These are phyloP conservation scores for Carex cristatella DNA, from an alignment of 176 grass and related monocot genomes.

Conservation along the genomic window DNA sequence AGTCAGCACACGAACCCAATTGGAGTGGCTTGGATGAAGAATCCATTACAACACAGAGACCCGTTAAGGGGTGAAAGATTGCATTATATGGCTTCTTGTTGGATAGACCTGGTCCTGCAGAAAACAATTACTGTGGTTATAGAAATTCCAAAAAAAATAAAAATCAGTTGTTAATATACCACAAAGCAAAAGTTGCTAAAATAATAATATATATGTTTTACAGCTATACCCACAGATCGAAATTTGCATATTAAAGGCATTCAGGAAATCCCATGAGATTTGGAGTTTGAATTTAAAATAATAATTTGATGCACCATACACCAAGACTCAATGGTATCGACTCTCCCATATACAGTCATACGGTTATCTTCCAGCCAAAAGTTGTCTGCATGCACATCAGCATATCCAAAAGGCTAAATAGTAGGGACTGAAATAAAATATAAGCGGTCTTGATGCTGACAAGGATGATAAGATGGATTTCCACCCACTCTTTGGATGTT, in stretches of 20 bases:
- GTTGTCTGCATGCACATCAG: neutral
- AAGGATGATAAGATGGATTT: neutral
- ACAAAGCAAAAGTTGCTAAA: neutral
- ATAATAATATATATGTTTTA: neutral
- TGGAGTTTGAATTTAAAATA: neutral
- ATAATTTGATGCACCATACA: neutral
- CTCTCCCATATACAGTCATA: too few species aligned
- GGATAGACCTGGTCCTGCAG: conserved; percentile 66
- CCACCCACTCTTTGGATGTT: neutral
- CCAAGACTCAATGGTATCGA: neutral
- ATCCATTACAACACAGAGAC: conserved; percentile 58
- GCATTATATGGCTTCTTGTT: conserved; percentile 42
- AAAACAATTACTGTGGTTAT: neutral
- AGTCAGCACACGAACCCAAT: conserved; percentile 53
- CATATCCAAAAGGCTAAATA: neutral
- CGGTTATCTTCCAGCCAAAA: too few species aligned
- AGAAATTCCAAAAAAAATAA: neutral
- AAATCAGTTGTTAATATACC: neutral
- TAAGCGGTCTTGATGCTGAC: neutral
- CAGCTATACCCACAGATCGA: neutral
- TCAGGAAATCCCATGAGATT: neutral
- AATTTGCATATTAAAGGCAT: neutral
- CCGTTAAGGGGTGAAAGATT: conserved; percentile 75
- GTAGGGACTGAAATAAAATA: neutral
- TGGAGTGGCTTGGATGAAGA: conserved; percentile 37